These are phyloP conservation scores for Telfairia occidentalis DNA, from an alignment of 331 rosid species.

Conservation along the genomic window DNA sequence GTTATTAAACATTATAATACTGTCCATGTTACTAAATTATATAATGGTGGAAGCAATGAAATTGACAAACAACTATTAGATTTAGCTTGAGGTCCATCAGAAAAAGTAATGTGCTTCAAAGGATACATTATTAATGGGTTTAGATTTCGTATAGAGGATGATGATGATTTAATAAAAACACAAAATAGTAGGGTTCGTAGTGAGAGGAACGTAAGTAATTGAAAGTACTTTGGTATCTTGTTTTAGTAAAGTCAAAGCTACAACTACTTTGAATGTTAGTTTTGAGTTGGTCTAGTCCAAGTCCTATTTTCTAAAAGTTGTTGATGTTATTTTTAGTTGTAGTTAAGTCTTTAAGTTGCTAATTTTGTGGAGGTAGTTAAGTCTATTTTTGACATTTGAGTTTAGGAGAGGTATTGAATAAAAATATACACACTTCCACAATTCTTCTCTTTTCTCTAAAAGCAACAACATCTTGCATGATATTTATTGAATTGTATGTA, in stretches of 20 bases:
- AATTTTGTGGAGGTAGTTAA: too few species aligned
- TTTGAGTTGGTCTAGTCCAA: too few species aligned
- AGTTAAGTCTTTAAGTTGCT: too few species aligned
- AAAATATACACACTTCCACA: too few species aligned
- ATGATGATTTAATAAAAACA: not conserved
- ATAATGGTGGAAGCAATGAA: not conserved
- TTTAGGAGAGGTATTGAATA: too few species aligned
- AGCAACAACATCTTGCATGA: not conserved
- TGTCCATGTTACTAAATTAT: not conserved
- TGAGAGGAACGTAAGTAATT: not conserved
- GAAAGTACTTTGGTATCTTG: not conserved
- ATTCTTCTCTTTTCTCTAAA: too few species aligned
- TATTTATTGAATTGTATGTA: not conserved
- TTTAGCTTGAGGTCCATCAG: not conserved
- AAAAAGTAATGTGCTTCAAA: not conserved
- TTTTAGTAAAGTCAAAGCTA: too few species aligned
- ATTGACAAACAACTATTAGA: not conserved
- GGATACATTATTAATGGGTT: not conserved
- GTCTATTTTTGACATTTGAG: too few species aligned
- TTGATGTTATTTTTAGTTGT: too few species aligned
- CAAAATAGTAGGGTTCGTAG: not conserved
- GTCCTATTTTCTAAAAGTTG: too few species aligned
- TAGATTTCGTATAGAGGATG: not conserved
- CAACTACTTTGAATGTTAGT: too few species aligned
- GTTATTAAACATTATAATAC: not conserved